These are phyloP conservation scores for Sungouiella blattae DNA, from an alignment of 805 yeast genomes.

Conservation along the genomic window DNA sequence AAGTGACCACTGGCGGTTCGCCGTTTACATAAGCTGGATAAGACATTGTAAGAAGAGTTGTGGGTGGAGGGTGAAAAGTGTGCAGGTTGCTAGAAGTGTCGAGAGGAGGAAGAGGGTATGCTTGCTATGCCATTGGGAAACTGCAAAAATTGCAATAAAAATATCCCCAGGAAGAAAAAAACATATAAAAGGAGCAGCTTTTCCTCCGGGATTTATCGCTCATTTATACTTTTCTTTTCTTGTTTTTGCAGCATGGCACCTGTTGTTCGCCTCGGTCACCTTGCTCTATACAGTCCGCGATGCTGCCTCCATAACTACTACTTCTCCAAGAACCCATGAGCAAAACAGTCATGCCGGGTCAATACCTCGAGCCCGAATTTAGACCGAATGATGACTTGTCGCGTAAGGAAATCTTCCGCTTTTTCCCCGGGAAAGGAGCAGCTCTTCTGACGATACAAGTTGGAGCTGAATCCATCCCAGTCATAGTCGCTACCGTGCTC, in stretches of 20 bases:
- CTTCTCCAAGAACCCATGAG: too few species aligned
- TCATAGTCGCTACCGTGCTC: constrained; percentile 56
- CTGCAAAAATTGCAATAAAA: too few species aligned
- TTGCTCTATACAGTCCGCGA: background rate
- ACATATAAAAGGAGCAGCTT: too few species aligned
- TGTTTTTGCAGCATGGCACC: too few species aligned
- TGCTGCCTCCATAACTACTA: background rate
- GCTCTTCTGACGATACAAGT: constrained; percentile 44
- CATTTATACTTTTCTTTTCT: too few species aligned
- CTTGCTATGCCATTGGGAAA: too few species aligned
- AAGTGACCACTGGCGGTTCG: constrained; percentile 44
- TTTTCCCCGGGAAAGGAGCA: constrained; percentile 64
- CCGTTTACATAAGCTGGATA: constrained; percentile 46
- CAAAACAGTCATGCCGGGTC: constrained; percentile 59
- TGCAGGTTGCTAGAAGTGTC: too few species aligned
- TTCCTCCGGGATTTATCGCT: too few species aligned
- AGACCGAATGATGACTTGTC: constrained; percentile 22
- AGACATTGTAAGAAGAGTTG: constrained; percentile 4
- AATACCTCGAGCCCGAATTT: constrained; percentile 61
- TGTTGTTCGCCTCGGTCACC: too few species aligned
- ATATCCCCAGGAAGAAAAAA: too few species aligned
- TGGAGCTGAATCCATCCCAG: constrained; percentile 35
- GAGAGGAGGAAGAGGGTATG: too few species aligned
- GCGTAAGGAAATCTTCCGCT: constrained; percentile 38
- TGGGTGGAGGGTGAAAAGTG: background rate